Evolutionary conservation across 2,329 filamentous ascomycete species (phyloP), one percentile per base, ranked within the genome.

Genomic region (Raffaelea albimanens): DNA sequence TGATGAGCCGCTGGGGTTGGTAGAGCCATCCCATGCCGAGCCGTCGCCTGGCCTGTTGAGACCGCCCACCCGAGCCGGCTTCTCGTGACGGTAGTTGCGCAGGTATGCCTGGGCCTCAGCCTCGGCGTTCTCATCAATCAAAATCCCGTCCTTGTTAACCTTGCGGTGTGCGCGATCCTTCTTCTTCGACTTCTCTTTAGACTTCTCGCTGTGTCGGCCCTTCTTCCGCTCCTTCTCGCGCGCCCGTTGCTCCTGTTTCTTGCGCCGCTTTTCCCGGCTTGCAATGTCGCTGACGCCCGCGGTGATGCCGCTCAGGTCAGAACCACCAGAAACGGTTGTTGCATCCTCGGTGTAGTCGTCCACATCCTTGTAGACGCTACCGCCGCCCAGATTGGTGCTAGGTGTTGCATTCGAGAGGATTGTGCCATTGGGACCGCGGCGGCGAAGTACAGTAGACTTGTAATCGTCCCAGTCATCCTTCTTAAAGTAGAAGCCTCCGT

Each of bases 391-490:
- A 53, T 85, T 76, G 1, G 90, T 96, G 57, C 80, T 83, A 58
- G 81, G 80, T 1, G 89, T 95, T 0, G 86, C 90, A 47, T 87
- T 87, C 47, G 81, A 85, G 4, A 96, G 72, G 2, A 91, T 82
- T 40, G 85, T 90, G 38, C 91, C 91, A 66, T 96, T 90, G 5
- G 90, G 88, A 1, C 89, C 90, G 59, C 85, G 89, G 46, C 90
- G 85, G 39, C 93, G 79, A 41, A 98, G 68, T 2, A 98, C 93
- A 0, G 91, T 96, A 1, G 85, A 84, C 64, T 97, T 97, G 78
- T 98, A 98, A 60, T 98, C 93, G 5, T 97, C 91, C 91, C 93
- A 98, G 66, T 98, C 93, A 33, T 80, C 74, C 53, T 94, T 71
- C 42, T 77, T 76, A 74, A 89, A 97, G 53, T 85, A 71, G 70